Evolutionary conservation across 2,329 filamentous ascomycete genomes (phyloP).

Genomic region (Botrytis paeoniae): DNA sequence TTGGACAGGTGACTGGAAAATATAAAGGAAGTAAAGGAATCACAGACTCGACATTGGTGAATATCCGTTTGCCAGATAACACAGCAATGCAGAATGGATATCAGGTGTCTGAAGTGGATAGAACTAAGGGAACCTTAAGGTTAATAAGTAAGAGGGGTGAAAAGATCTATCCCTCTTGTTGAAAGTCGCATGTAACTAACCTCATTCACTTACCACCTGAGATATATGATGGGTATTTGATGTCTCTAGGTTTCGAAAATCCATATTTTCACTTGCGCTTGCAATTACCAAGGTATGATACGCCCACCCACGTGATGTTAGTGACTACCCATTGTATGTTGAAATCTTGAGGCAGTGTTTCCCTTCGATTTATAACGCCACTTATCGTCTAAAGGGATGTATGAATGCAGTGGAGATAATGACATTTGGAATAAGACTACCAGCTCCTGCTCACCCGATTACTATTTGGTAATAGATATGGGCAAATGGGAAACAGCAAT

Average conservation of each 20-base stretch:
- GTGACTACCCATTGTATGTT: background rate
- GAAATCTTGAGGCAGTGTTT: background rate
- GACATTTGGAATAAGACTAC: background rate
- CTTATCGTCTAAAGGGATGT: background rate
- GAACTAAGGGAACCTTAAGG: background rate
- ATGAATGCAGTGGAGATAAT: background rate
- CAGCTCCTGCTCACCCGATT: background rate
- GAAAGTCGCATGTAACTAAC: background rate
- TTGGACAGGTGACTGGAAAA: background rate
- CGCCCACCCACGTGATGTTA: background rate
- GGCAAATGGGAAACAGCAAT: background rate
- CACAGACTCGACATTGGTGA: background rate
- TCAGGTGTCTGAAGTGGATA: background rate
- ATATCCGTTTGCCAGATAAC: background rate
- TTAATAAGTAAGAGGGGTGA: background rate
- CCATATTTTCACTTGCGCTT: background rate
- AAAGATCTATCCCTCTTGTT: background rate
- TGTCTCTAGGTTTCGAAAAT: background rate
- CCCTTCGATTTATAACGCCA: background rate
- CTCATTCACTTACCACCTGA: background rate
- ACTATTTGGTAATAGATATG: background rate
- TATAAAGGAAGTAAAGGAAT: background rate
- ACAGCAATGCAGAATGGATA: background rate
- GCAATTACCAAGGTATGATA: background rate
- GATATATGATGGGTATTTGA: background rate